Conservation (phyloP, 192 early-diverging fungal species). For the Coemansia sp. region DNA sequence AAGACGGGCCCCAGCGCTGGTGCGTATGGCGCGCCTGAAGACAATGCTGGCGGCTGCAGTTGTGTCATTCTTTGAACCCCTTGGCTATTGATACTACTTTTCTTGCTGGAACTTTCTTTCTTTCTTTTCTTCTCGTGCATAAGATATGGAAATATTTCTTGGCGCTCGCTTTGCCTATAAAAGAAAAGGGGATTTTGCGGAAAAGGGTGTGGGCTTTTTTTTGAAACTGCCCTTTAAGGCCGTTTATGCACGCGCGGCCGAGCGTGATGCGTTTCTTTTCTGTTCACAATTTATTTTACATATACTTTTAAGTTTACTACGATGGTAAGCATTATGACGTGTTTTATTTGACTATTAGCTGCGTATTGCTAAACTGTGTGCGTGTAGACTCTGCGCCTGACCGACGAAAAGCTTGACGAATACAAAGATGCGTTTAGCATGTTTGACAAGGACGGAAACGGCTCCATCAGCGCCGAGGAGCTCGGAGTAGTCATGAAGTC, state of each 20-base stretch:
- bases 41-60: constrained; percentile 56
- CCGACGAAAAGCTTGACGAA: constrained; percentile 3
- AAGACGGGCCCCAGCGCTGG: constrained; percentile 15
- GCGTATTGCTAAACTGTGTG: not conserved
- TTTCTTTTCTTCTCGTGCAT: constrained; percentile 2
- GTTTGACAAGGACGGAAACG: constrained; percentile 49
- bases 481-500: constrained; percentile 25
- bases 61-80: constrained; percentile 60
- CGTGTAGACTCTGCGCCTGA: not conserved
- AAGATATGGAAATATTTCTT: not conserved
- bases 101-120: not conserved
- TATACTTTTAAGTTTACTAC: not conserved
- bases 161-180: not conserved
- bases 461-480: constrained; percentile 35
- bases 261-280: not conserved
- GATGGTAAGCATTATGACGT: no score
- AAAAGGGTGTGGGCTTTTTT: not conserved
- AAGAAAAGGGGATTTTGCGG: not conserved
- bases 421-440: constrained; percentile 14
- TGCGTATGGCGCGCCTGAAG: constrained; percentile 43
- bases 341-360: no score
- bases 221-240: no score
- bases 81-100: constrained; percentile 5
- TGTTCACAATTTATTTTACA: not conserved
- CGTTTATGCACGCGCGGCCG: no score